Conservation (phyloP, 2,329 filamentous ascomycete species). For the Sclerotinia nivalis region DNA sequence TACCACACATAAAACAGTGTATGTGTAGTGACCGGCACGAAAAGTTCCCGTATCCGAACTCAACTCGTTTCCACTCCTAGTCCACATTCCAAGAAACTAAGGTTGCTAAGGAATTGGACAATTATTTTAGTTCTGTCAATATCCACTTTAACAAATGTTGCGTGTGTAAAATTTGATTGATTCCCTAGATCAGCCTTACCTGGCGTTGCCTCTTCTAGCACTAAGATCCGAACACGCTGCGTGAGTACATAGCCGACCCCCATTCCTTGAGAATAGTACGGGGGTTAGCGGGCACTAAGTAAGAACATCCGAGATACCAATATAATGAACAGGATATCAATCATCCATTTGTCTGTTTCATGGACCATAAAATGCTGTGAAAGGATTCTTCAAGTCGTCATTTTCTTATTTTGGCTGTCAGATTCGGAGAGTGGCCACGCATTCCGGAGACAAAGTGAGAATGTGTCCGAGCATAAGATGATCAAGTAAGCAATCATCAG, state of each 20-base stretch:
- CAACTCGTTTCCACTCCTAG: neutral
- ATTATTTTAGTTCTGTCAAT: too few species aligned
- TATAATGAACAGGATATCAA: neutral
- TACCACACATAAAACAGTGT: neutral
- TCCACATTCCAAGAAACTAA: neutral
- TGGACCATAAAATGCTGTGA: neutral
- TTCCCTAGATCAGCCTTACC: too few species aligned
- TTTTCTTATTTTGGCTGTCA: neutral
- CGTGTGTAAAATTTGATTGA: too few species aligned
- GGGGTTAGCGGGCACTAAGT: neutral
- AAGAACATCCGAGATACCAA: neutral
- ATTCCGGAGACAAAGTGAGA: neutral
- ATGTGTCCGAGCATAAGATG: neutral
- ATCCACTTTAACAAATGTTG: too few species aligned
- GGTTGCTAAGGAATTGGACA: too few species aligned
- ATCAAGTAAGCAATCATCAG: neutral
- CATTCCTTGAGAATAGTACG: neutral
- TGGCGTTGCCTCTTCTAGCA: too few species aligned
- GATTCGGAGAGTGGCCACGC: neutral
- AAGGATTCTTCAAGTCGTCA: neutral
- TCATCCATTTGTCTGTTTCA: neutral
- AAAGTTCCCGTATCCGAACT: conserved; percentile 6
- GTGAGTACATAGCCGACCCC: neutral
- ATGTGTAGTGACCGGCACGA: neutral
- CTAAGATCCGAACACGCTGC: neutral